Evolutionary conservation across 805 yeast genomes (phyloP), one percentile per base, ranked within the genome.

Genomic region (Wickerhamiella parazyma): DNA sequence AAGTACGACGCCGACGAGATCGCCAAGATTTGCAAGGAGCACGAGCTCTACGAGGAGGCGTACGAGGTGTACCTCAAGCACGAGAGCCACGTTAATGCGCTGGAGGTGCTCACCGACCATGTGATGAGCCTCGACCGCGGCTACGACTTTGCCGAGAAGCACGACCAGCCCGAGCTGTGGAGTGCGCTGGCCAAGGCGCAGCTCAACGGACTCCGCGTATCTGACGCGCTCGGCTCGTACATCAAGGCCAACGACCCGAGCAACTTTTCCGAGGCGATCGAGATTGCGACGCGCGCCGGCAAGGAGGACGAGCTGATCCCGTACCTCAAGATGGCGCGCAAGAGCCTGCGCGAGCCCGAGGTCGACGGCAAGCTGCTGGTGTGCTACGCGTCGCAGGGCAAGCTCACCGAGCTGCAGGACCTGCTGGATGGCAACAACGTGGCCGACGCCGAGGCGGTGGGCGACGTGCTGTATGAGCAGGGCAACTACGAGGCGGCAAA

Each of bases 131-230:
- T 91, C 47, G 98, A 91, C 64, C 79, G 97, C 61, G 98, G 94
- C 58, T 89, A 80, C 57, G 76, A 77, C 46, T 91, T 83, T 58
- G 96, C 94, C 51, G 96, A 87, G 57, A 83, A 83, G 65, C 69
- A 84, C 50, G 87, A 87, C 56, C 70, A 73, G 26, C 76, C 94
- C 9, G 94, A 80, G 53, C 70, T 89, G 51, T 91, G 97, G 97
- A 80, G 83, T 56, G 93, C 85, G 62, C 73, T 91, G 46, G 99
- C 96, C 72, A 75, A 78, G 60, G 96, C 98, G 45, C 97, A 91
- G 67, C 72, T 91, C 58, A 84, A 85, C 55, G 98, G 96, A 41
- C 71, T 87, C 58, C 76, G 97, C 55, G 76, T 91, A 48, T 78
- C 85, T 40, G 97, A 89, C 56, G 85, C 97, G 25, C 81, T 91